phyloP scores from a whole-genome alignment of 129 eudicot species.

The Chrysanthemum lavandulifolium region DNA sequence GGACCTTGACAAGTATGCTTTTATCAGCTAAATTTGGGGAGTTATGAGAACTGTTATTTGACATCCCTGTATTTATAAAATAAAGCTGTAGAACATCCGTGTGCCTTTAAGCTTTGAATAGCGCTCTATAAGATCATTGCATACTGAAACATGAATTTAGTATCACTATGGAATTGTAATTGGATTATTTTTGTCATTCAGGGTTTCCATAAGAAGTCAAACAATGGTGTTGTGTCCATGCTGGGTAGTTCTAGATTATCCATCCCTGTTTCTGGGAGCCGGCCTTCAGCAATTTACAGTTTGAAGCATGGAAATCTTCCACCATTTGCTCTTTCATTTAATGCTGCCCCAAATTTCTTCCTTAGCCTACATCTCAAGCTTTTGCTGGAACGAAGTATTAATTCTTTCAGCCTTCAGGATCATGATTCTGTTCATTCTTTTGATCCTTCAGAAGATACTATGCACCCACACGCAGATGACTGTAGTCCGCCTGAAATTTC shows the following conservation, averaged over 20 bases:
- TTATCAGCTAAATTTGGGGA: too few species aligned
- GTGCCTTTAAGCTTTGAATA: slow-evolving; percentile 4
- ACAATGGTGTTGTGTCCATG: slow-evolving; percentile 26
- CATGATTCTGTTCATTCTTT: slow-evolving; percentile 1
- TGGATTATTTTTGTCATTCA: slow-evolving; percentile 28
- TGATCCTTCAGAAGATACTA: background rate
- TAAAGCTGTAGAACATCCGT: background rate
- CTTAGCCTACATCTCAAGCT: slow-evolving; percentile 68
- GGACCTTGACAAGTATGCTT: slow-evolving; percentile 1
- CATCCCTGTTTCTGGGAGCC: slow-evolving; percentile 25
- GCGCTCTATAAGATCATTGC: slow-evolving; percentile 11
- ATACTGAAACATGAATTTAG: background rate
- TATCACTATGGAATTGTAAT: background rate
- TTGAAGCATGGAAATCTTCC: slow-evolving; percentile 47
- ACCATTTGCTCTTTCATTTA: slow-evolving; percentile 63
- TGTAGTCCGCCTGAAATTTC: slow-evolving; percentile 25
- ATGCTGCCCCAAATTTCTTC: slow-evolving; percentile 77
- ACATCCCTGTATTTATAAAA: too few species aligned
- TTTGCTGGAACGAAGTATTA: slow-evolving; percentile 61
- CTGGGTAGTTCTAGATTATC: slow-evolving; percentile 43
- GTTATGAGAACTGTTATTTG: too few species aligned
- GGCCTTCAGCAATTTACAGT: slow-evolving; percentile 34
- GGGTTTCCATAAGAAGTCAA: slow-evolving; percentile 38
- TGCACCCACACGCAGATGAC: slow-evolving; percentile 18
- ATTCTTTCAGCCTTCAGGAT: slow-evolving; percentile 37